A percentile compares a stretch with the other conserved stretches of the same genome.
Evolutionary conservation across 768 basidiomycete genomes (phyloP).

Genomic region (Leccinellum albellum): DNA sequence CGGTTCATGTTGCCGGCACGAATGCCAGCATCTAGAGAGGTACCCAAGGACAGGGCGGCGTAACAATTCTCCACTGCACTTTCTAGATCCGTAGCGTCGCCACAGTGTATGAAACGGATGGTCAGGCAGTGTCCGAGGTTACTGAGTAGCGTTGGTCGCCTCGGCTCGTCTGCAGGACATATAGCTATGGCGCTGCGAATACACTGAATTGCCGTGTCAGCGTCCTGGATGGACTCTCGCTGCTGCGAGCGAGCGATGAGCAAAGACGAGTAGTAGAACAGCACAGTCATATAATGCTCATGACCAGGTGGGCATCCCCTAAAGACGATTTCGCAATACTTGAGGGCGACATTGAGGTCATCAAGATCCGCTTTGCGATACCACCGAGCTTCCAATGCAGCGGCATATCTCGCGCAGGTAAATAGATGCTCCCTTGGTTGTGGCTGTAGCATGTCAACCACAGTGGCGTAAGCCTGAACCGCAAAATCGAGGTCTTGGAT

Average conservation of each 20-base stretch:
- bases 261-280: conserved; percentile 8
- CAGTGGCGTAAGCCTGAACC: conserved; percentile 5
- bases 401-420: conserved; percentile 6
- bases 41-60: conserved; percentile 5
- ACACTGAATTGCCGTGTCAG: conserved; percentile 14
- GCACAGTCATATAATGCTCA: not conserved
- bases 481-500: conserved; percentile 14
- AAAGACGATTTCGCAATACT: conserved; percentile 8
- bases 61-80: conserved; percentile 19
- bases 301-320: conserved; percentile 3
- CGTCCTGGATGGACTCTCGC: conserved; percentile 11
- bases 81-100: conserved; percentile 23
- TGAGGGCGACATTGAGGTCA: conserved; percentile 14
- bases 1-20: conserved; percentile 4
- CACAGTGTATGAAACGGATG: conserved; percentile 18
- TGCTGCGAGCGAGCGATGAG: conserved; percentile 10
- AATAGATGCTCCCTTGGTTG: conserved; percentile 2
- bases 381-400: conserved; percentile 3
- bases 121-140: conserved; percentile 12
- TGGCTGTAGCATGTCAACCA: conserved; percentile 5
- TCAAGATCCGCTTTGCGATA: conserved; percentile 4
- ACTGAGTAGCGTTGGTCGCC: conserved; percentile 1
- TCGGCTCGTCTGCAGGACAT: conserved; percentile 2
- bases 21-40: conserved; percentile 1
- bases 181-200: conserved; percentile 7